Evolutionary conservation across 768 basidiomycete genomes (phyloP).

Genomic region (Termitomyces sp.): DNA sequence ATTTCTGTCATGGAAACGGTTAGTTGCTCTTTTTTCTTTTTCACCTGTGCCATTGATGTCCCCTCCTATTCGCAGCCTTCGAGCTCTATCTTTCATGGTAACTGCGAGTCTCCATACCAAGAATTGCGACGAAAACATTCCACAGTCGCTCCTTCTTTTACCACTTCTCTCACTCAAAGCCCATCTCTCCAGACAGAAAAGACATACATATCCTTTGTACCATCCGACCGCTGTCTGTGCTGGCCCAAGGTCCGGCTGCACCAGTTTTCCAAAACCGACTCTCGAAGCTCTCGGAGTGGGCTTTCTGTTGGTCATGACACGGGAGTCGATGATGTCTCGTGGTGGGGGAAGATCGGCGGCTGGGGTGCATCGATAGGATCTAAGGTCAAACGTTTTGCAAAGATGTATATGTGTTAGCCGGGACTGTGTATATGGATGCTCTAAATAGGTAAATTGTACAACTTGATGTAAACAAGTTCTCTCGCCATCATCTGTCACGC

Average conservation of each 20-base stretch:
- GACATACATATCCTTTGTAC: slow-evolving; percentile 26
- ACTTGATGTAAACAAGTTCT: slow-evolving; percentile 13
- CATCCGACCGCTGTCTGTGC: slow-evolving; percentile 19
- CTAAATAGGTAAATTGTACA: not conserved
- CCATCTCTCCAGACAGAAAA: slow-evolving; percentile 31
- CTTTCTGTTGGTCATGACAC: not conserved
- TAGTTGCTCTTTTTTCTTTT: not conserved
- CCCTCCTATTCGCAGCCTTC: slow-evolving; percentile 1
- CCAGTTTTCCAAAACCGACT: slow-evolving; percentile 13
- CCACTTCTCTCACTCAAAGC: slow-evolving; percentile 19
- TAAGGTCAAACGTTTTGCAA: slow-evolving; percentile 17
- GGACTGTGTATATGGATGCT: not conserved
- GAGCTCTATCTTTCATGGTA: not conserved
- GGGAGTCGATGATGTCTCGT: slow-evolving; percentile 4
- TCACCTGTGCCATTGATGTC: not conserved
- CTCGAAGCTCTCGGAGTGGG: not conserved
- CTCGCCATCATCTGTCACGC: slow-evolving; percentile 11
- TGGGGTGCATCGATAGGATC: slow-evolving; percentile 15
- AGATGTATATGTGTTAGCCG: slow-evolving; percentile 8
- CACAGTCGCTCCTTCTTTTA: slow-evolving; percentile 8
- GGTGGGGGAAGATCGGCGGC: slow-evolving; percentile 13
- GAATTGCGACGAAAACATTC: slow-evolving; percentile 4
- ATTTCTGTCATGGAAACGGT: slow-evolving; percentile 2
- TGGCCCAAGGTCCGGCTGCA: slow-evolving; percentile 23
- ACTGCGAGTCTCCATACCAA: not conserved